Conservation (phyloP, 768 basidiomycete species). For the Kwoniella newhampshirensis region DNA sequence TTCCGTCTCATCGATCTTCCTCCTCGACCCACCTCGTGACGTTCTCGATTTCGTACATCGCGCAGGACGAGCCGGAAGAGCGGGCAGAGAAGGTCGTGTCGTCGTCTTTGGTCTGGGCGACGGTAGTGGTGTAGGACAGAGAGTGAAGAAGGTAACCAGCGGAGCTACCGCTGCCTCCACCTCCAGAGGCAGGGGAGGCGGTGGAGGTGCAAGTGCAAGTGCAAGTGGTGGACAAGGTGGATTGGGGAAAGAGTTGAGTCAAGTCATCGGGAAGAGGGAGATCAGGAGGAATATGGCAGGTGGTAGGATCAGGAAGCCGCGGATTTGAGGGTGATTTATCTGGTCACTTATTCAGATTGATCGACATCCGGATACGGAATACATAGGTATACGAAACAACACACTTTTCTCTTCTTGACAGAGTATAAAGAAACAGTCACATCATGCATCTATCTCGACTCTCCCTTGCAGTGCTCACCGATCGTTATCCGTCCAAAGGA, state of each 20-base stretch:
- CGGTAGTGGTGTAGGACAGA: conserved; percentile 17
- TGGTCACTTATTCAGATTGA: too few species aligned
- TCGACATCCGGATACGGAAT: too few species aligned
- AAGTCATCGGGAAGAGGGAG: conserved; percentile 9
- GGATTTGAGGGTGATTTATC: neutral
- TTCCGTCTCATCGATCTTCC: conserved; percentile 74
- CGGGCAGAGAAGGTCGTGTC: conserved; percentile 53
- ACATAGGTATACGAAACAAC: too few species aligned
- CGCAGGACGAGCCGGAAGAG: conserved; percentile 78
- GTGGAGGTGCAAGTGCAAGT: neutral
- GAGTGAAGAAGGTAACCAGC: neutral
- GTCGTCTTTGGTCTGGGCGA: conserved; percentile 47
- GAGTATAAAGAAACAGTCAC: too few species aligned
- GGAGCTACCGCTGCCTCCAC: neutral
- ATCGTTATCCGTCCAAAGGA: too few species aligned
- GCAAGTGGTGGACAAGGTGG: neutral
- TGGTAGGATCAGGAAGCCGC: conserved; percentile 6
- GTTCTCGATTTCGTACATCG: conserved; percentile 91
- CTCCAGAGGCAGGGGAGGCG: neutral
- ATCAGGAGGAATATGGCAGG: conserved; percentile 12
- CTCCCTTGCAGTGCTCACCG: too few species aligned
- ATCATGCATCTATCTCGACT: too few species aligned
- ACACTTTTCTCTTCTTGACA: too few species aligned
- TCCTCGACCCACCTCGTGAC: conserved; percentile 82
- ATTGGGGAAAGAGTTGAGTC: neutral